Base-by-base conservation (phyloP, 164 flowering plant genomes). In the Buxus sempervirens region DNA sequence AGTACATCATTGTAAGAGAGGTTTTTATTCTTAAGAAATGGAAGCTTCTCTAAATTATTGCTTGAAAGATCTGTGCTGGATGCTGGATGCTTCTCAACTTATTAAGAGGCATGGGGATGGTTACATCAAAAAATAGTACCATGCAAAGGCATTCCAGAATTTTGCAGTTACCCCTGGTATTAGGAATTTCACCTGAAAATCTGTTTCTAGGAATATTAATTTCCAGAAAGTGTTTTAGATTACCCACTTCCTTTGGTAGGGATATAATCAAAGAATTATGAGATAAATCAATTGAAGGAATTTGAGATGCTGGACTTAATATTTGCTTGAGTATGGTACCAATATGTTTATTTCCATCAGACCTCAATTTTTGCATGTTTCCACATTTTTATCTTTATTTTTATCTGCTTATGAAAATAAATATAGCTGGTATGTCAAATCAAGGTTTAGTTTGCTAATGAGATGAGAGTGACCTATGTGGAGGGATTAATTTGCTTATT, bases 31-130 rank as follows among this genome's bases (percentile, higher is more conserved):
- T 28, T n/a, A 2, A 72, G 66, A 23, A 32, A 51, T 8, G 60
- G 19, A 54, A 72, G 60, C 10, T 20, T 54, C 21, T 27, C 57
- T n/a, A 72, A n/a, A 19, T 72, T 72, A 41, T 72, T 72, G 19
- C 16, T 22, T 2, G 75, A 72, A 3, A 72, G 57, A 28, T 70
- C 73, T 15, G 64, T 16, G 19, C n/a, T n/a, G n/a, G n/a, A n/a
- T 23, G 6, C 2, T 22, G 28, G 18, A 70, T 49, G 16, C 1
- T 45, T 18, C n/a, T n/a, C 45, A 70, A n/a, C 45, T 14, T 41
- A 19, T 41, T 62, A 14, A 64, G n/a, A 8, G 13, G 12, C 18
- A 63, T 2, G 12, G 66, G 70, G 60, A 66, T 53, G 4, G 21
- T 38, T 41, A 65, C 70, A 2, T 23, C 21, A n/a, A 72, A 66